A percentile compares a stretch with the other conserved stretches of the same genome.
Conservation (phyloP, 2,329 filamentous ascomycete species). For the Calonectria leucothoes region DNA sequence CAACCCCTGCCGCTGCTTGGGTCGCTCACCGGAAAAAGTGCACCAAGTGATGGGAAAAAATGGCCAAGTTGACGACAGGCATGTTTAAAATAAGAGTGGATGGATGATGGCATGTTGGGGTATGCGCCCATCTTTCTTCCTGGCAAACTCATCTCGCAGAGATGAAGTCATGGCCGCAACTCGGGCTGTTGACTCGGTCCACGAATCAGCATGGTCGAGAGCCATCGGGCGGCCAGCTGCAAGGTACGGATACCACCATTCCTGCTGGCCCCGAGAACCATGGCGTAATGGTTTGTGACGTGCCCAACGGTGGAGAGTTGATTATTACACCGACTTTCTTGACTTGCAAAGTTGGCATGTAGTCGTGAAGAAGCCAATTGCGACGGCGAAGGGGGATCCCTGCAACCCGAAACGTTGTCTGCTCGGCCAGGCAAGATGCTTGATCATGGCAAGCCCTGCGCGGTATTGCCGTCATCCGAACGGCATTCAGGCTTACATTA, state of each 20-base stretch:
- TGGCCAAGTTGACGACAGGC: not conserved
- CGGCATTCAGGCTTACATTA: not conserved
- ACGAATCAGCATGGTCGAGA: slow-evolving; percentile 12
- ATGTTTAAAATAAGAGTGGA: slow-evolving; percentile 5
- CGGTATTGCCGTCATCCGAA: not conserved
- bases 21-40: slow-evolving; percentile 7
- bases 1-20: not conserved
- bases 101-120: not conserved
- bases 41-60: not conserved
- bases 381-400: not conserved
- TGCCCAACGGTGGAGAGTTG: slow-evolving; percentile 9
- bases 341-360: not conserved
- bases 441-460: not conserved
- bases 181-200: not conserved
- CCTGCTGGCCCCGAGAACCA: not conserved
- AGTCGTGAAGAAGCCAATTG: not conserved
- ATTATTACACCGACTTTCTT: slow-evolving; percentile 14
- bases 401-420: not conserved
- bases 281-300: not conserved
- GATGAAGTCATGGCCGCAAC: not conserved
- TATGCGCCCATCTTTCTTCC: not conserved
- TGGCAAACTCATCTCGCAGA: not conserved
- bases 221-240: slow-evolving; percentile 5
- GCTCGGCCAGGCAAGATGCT: not conserved
- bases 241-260: slow-evolving; percentile 12